A percentile compares a stretch with the other conserved stretches of the same genome.
phyloP scores from a whole-genome alignment of 202 grass and related monocot species.

The Zoysia matrella region DNA sequence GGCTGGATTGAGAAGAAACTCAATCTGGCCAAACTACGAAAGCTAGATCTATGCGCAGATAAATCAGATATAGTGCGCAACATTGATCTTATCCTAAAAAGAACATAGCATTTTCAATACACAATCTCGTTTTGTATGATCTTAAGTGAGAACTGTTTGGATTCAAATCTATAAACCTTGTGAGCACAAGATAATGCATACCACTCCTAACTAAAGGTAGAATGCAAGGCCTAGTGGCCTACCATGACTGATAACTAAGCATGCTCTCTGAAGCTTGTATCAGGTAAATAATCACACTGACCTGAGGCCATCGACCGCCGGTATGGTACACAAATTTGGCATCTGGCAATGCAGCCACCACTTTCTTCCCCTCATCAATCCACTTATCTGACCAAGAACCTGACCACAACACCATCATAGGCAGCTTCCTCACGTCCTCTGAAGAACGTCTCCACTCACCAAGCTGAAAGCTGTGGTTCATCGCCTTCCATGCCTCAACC shows the following conservation, averaged over 20 bases:
- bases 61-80: too few species aligned
- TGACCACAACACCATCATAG: slow-evolving; percentile 82
- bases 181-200: neutral
- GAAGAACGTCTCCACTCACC: slow-evolving; percentile 61
- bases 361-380: neutral
- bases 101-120: too few species aligned
- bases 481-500: too few species aligned
- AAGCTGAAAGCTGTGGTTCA: slow-evolving; percentile 72
- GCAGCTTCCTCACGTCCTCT: slow-evolving; percentile 56
- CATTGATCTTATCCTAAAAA: too few species aligned
- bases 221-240: neutral
- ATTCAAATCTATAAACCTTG: slow-evolving; percentile 1
- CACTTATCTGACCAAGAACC: slow-evolving; percentile 85
- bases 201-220: neutral
- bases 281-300: too few species aligned
- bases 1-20: too few species aligned
- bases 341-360: too few species aligned
- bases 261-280: too few species aligned
- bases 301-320: neutral
- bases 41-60: too few species aligned
- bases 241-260: neutral
- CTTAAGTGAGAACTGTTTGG: neutral
- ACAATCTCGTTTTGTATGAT: too few species aligned
- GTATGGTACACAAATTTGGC: too few species aligned
- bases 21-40: too few species aligned